phyloP scores from a whole-genome alignment of 148 eudicot species.

The Tetragonia tetragonoides region DNA sequence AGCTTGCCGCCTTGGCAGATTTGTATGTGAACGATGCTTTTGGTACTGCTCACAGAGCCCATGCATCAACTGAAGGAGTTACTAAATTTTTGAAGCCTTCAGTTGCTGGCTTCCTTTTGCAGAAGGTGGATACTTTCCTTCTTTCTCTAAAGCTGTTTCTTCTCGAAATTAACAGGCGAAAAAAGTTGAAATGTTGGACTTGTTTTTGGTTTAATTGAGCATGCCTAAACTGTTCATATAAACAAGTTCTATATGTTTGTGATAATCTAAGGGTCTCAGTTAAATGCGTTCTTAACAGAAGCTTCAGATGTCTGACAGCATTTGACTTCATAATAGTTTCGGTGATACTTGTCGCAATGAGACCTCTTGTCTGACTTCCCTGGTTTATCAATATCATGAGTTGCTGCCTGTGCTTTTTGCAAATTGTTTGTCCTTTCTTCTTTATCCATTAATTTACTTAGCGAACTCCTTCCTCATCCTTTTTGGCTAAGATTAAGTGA shows the following conservation, averaged over 20 bases:
- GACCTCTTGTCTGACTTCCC: neutral
- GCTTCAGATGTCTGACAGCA: no score
- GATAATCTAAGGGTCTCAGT: neutral
- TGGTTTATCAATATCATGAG: neutral
- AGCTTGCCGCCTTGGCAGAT: slow-evolving; percentile 93
- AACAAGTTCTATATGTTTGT: neutral
- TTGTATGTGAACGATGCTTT: slow-evolving; percentile 90
- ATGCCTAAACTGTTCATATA: neutral
- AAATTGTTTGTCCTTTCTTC: neutral
- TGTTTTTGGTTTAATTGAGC: neutral
- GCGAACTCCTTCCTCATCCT: neutral
- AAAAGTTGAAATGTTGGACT: neutral
- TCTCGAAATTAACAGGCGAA: neutral
- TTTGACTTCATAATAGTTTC: no score
- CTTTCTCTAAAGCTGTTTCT: slow-evolving; percentile 5
- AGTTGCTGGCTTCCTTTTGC: slow-evolving; percentile 92
- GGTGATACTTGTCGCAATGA: neutral
- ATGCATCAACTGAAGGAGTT: slow-evolving; percentile 95
- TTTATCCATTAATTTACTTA: neutral
- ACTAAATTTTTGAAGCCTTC: slow-evolving; percentile 88
- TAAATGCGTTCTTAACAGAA: neutral
- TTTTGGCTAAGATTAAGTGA: neutral
- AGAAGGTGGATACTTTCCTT: slow-evolving; percentile 54
- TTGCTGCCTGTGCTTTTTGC: neutral
- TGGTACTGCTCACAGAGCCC: slow-evolving; percentile 97